phyloP scores from a whole-genome alignment of 306 rosid genomes.

The Quercus glauca region DNA sequence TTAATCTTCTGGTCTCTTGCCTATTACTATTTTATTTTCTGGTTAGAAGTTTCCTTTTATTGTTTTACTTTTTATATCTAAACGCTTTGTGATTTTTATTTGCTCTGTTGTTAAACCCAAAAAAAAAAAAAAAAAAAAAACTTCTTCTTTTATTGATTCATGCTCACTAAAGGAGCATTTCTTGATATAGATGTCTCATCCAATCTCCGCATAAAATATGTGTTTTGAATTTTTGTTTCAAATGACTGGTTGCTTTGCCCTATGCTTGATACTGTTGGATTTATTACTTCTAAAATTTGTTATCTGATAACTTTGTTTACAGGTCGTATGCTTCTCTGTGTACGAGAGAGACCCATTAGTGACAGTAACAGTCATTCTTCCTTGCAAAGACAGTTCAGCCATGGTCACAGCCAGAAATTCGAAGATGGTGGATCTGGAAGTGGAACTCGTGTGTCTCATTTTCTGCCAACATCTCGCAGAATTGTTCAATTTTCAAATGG shows the following conservation, averaged over 20 bases:
- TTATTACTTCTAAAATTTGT: slow-evolving; percentile 1
- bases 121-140: too few species aligned
- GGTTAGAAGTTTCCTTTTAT: not conserved
- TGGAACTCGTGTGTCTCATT: slow-evolving; percentile 62
- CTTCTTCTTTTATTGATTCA: not conserved
- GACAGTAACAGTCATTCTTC: slow-evolving; percentile 58
- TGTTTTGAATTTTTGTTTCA: not conserved
- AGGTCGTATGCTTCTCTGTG: slow-evolving; percentile 99
- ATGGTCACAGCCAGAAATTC: slow-evolving; percentile 71
- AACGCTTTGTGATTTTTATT: not conserved
- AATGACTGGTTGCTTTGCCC: not conserved
- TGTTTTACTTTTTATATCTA: not conserved
- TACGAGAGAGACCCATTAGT: slow-evolving; percentile 69
- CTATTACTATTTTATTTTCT: not conserved
- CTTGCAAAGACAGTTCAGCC: slow-evolving; percentile 72
- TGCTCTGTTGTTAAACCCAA: not conserved
- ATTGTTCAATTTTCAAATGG: slow-evolving; percentile 64
- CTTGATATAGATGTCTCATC: not conserved
- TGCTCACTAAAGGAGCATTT: not conserved
- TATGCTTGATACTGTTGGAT: not conserved
- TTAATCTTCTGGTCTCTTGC: not conserved
- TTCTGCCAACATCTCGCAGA: slow-evolving; percentile 60
- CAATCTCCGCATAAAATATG: not conserved
- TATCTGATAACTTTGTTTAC: slow-evolving; percentile 21
- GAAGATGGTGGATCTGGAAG: slow-evolving; percentile 68